Evolutionary conservation across 2,329 filamentous ascomycete genomes (phyloP).

Genomic region (Fusarium euwallaceae): DNA sequence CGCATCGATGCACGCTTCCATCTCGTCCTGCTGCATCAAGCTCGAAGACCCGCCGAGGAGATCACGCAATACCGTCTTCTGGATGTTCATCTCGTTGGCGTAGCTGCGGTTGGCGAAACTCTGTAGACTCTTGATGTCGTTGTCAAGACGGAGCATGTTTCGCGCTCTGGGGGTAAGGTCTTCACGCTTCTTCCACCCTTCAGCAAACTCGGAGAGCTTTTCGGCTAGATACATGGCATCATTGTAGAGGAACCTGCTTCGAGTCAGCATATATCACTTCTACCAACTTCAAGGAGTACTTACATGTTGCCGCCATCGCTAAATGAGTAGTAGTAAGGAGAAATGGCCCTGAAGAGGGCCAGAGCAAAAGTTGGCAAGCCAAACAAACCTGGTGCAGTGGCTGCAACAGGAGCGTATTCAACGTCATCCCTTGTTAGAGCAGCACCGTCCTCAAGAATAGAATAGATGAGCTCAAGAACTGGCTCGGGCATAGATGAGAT

Average conservation of each 20-base stretch:
- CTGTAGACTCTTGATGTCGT: conserved; percentile 70
- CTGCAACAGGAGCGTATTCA: conserved; percentile 70
- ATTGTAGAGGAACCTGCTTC: conserved; percentile 73
- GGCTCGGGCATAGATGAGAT: conserved; percentile 89
- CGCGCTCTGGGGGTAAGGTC: conserved; percentile 65
- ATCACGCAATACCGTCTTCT: conserved; percentile 72
- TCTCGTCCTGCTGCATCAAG: conserved; percentile 69
- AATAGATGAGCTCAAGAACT: conserved; percentile 75
- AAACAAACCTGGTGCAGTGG: conserved; percentile 78
- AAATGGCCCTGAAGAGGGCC: conserved; percentile 84
- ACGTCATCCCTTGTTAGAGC: conserved; percentile 68
- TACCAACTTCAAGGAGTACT: conserved; percentile 36
- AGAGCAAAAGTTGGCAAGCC: conserved; percentile 78
- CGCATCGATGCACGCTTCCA: conserved; percentile 65
- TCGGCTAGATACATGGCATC: conserved; percentile 75
- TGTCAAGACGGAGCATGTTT: conserved; percentile 69
- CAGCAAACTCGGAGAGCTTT: conserved; percentile 62
- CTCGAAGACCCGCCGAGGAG: conserved; percentile 72
- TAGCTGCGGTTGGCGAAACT: conserved; percentile 74
- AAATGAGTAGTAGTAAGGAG: conserved; percentile 78
- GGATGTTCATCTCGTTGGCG: conserved; percentile 70
- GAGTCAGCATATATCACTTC: conserved; percentile 12
- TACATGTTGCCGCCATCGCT: conserved; percentile 75
- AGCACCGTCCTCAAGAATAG: conserved; percentile 72
- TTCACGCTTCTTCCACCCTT: conserved; percentile 65